These are phyloP conservation scores for Lentinula sp. DNA, from an alignment of 768 basidiomycete species.

Conservation along the genomic window DNA sequence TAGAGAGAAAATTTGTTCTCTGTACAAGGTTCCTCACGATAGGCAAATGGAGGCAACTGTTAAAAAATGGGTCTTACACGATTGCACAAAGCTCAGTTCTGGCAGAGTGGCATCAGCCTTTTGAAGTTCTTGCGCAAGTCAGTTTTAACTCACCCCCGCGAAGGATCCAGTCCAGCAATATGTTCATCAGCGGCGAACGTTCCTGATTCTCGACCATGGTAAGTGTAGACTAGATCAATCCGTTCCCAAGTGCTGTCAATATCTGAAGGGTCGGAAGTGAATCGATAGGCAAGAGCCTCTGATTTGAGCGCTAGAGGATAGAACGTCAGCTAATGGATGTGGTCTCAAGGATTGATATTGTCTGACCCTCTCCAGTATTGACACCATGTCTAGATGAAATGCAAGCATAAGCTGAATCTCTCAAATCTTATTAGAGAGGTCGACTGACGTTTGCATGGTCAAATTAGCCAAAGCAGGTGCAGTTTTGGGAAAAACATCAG, in stretches of 20 bases:
- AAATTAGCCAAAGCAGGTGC: conserved; percentile 18
- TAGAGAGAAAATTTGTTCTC: conserved; percentile 38
- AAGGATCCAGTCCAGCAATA: conserved; percentile 33
- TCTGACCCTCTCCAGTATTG: conserved; percentile 30
- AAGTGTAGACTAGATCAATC: conserved; percentile 30
- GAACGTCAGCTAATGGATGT: background rate
- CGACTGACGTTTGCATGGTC: conserved; percentile 25
- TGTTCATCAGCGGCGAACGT: conserved; percentile 38
- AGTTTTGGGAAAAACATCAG: conserved; percentile 27
- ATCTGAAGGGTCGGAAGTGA: conserved; percentile 32
- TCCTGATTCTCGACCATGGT: conserved; percentile 33
- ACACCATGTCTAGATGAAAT: conserved; percentile 27
- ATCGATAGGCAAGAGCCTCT: conserved; percentile 35
- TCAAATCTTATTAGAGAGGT: background rate
- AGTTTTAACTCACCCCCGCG: conserved; percentile 25
- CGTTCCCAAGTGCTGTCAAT: conserved; percentile 31
- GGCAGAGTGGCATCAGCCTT: background rate
- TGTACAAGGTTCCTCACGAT: conserved; percentile 9
- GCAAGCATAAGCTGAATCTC: background rate
- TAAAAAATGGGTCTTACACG: conserved; percentile 20
- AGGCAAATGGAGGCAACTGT: background rate
- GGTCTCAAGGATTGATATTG: background rate
- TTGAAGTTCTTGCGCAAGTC: background rate
- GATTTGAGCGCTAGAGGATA: conserved; percentile 28
- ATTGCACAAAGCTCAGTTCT: conserved; percentile 35